A percentile compares a stretch with the other conserved stretches of the same genome.
phyloP scores from a whole-genome alignment of 2,329 filamentous ascomycete genomes.

The Berkeleyomyces rouxiae region DNA sequence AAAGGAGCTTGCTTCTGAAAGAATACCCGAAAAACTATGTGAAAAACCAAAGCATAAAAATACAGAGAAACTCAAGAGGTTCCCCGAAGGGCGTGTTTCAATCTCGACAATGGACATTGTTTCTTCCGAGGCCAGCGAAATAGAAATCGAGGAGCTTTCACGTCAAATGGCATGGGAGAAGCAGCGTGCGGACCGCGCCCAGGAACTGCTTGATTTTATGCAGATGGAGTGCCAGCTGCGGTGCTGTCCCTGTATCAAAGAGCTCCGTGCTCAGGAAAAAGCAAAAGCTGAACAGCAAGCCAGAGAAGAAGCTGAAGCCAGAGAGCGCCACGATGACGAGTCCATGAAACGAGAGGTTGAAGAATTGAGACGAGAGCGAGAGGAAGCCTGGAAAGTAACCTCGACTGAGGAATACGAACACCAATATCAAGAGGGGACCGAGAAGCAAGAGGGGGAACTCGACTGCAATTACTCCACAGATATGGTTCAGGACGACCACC shows the following conservation, averaged over 20 bases:
- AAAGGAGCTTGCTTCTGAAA: conserved; percentile 21
- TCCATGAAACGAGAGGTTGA: conserved; percentile 14
- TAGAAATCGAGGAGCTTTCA: conserved; percentile 41
- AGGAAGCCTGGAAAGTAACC: not conserved
- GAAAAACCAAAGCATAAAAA: conserved; percentile 16
- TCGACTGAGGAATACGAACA: not conserved
- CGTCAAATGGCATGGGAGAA: conserved; percentile 39
- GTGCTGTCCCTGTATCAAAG: conserved; percentile 33
- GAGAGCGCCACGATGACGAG: conserved; percentile 2
- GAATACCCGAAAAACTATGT: conserved; percentile 14
- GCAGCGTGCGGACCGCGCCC: conserved; percentile 48
- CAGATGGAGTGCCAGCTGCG: conserved; percentile 56
- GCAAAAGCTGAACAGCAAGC: not conserved
- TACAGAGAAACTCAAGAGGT: conserved; percentile 17
- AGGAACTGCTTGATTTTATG: conserved; percentile 60
- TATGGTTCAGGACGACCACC: no score
- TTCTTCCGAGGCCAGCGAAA: conserved; percentile 38
- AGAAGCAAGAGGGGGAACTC: not conserved
- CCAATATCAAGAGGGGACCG: not conserved
- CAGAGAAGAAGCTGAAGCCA: not conserved
- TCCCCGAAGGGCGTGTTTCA: conserved; percentile 23
- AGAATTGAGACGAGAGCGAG: conserved; percentile 6
- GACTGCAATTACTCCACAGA: not conserved
- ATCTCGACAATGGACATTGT: conserved; percentile 33
- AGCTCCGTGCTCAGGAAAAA: conserved; percentile 7